Percentiles rank a stretch among this genome's conserved stretches.
Conservation (phyloP, 2,329 filamentous ascomycete genomes). For the Cladosporium sp. region DNA sequence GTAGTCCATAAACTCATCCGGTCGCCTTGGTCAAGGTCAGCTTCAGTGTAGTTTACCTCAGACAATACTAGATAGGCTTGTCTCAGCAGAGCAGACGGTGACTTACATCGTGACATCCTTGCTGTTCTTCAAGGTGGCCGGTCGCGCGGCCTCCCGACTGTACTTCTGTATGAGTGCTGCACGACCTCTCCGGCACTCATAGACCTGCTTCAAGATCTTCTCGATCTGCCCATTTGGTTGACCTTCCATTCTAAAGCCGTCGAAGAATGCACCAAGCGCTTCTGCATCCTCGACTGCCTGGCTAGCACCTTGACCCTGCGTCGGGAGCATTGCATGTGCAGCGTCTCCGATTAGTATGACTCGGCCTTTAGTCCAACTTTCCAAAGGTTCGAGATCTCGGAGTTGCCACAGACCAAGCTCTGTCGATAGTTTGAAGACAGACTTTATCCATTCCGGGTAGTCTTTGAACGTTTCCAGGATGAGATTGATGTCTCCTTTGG, state of each 20-base stretch:
- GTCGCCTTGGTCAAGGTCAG: slow-evolving; percentile 16
- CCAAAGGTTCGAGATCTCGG: slow-evolving; percentile 41
- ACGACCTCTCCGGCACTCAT: slow-evolving; percentile 34
- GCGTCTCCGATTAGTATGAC: slow-evolving; percentile 35
- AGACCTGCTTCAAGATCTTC: slow-evolving; percentile 20
- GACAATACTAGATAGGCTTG: neutral
- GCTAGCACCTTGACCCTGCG: slow-evolving; percentile 41
- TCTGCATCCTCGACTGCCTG: slow-evolving; percentile 43
- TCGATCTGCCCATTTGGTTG: slow-evolving; percentile 23
- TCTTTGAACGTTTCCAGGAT: slow-evolving; percentile 39
- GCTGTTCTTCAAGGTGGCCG: slow-evolving; percentile 33
- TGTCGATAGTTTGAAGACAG: slow-evolving; percentile 29
- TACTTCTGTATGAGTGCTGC: slow-evolving; percentile 41
- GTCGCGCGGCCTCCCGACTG: slow-evolving; percentile 40
- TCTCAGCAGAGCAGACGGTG: neutral
- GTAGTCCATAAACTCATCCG: slow-evolving; percentile 41
- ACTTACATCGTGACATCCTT: slow-evolving; percentile 33
- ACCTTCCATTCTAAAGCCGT: slow-evolving; percentile 16
- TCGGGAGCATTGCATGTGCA: slow-evolving; percentile 39
- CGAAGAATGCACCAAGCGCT: slow-evolving; percentile 29
- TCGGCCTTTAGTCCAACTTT: slow-evolving; percentile 31
- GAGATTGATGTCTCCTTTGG: slow-evolving; percentile 33
- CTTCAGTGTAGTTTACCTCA: neutral
- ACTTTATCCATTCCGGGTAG: slow-evolving; percentile 40
- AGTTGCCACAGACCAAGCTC: slow-evolving; percentile 44